A percentile compares a stretch with the other conserved stretches of the same genome.
Conservation (phyloP, 805 yeast species). For the Starmerella apis region DNA sequence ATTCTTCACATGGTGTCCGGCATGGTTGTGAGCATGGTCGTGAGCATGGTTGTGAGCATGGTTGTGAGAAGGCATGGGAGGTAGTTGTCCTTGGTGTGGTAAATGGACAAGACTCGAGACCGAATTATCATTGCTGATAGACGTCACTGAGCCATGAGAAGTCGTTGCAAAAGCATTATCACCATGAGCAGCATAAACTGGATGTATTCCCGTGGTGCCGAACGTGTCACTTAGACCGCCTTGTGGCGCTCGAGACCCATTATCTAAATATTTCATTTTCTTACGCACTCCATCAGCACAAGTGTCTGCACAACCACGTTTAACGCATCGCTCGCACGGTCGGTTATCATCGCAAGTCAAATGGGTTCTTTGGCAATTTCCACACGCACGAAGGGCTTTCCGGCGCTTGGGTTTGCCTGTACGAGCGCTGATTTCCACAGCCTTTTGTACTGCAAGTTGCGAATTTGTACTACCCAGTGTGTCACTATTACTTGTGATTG, state of each 20-base stretch:
- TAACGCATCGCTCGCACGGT: constrained; percentile 72
- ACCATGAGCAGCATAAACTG: not conserved
- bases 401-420: constrained; percentile 39
- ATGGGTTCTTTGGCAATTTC: constrained; percentile 83
- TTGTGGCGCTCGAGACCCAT: not conserved
- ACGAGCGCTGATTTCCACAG: constrained; percentile 23
- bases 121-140: not conserved
- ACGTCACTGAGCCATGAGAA: not conserved
- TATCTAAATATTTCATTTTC: constrained; percentile 32
- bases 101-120: not conserved
- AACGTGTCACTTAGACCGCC: not conserved
- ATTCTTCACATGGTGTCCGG: not conserved
- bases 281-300: constrained; percentile 89
- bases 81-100: not conserved
- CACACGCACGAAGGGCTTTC: constrained; percentile 80
- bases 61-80: not conserved
- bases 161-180: not conserved
- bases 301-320: constrained; percentile 52
- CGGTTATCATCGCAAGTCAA: constrained; percentile 80
- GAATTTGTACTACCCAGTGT: not conserved
- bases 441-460: not conserved
- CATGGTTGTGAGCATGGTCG: no score
- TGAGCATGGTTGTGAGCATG: not conserved
- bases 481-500: not conserved
- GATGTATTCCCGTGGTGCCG: not conserved